Evolutionary conservation across 2,329 filamentous ascomycete genomes (phyloP).

Genomic region (Colletotrichum sp.): DNA sequence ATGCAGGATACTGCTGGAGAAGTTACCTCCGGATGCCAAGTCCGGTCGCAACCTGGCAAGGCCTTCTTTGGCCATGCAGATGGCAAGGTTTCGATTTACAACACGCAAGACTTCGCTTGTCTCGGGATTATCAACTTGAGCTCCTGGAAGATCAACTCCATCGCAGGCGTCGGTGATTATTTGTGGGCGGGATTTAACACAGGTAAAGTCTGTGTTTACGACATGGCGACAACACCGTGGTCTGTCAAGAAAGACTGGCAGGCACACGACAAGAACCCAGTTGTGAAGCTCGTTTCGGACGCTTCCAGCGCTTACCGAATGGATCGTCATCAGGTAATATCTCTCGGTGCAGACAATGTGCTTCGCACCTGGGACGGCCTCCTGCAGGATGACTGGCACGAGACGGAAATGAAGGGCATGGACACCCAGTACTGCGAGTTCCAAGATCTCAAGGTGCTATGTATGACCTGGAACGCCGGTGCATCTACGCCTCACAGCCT

Average conservation of each 20-base stretch:
- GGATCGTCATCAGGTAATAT: conserved; percentile 83
- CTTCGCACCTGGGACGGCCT: conserved; percentile 91
- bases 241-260: conserved; percentile 92
- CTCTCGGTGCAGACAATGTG: conserved; percentile 85
- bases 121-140: conserved; percentile 85
- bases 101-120: conserved; percentile 76
- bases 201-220: conserved; percentile 92
- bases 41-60: conserved; percentile 76
- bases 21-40: conserved; percentile 80
- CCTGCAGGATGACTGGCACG: conserved; percentile 93
- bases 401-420: conserved; percentile 82
- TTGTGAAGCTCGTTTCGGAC: conserved; percentile 80
- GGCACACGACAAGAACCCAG: conserved; percentile 78
- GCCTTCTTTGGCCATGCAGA: conserved; percentile 93
- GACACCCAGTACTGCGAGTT: conserved; percentile 88
- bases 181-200: conserved; percentile 96
- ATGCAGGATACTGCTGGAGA: conserved; percentile 79
- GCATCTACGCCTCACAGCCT: conserved; percentile 90
- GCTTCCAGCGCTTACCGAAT: conserved; percentile 83
- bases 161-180: conserved; percentile 80
- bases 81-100: conserved; percentile 95
- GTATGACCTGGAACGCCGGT: conserved; percentile 97
- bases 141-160: conserved; percentile 91
- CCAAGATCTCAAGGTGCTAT: conserved; percentile 76
- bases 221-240: conserved; percentile 85